Conservation (phyloP, 2,329 filamentous ascomycete species). For the Cryoendolithus antarcticus region DNA sequence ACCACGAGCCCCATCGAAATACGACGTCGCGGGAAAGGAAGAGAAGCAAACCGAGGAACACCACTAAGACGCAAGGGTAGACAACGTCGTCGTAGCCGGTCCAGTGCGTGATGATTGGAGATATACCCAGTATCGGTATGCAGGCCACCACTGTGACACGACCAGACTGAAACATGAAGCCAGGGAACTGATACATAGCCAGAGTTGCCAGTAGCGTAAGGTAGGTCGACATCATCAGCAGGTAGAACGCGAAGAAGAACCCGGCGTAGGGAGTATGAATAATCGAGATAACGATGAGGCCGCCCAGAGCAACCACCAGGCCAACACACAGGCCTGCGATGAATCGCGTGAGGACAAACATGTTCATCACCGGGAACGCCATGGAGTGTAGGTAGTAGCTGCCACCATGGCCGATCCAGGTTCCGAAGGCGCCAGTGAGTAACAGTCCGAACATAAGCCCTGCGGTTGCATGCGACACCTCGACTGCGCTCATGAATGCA, state of each 20-base stretch:
- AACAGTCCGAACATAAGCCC: conserved; percentile 45
- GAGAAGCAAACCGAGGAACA: conserved; percentile 40
- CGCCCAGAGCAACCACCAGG: conserved; percentile 38
- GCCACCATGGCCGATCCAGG: conserved; percentile 51
- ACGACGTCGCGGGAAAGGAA: conserved; percentile 42
- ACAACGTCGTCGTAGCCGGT: conserved; percentile 42
- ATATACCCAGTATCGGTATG: conserved; percentile 44
- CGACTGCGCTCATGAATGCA: conserved; percentile 38
- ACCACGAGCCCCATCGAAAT: conserved; percentile 49
- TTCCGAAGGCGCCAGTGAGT: conserved; percentile 48
- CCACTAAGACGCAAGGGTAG: conserved; percentile 43
- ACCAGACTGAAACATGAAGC: conserved; percentile 45
- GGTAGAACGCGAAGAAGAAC: conserved; percentile 48
- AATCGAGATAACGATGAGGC: conserved; percentile 31
- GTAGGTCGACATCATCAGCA: conserved; percentile 46
- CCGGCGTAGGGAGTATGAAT: conserved; percentile 33
- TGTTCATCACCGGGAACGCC: conserved; percentile 43
- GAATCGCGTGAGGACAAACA: conserved; percentile 42
- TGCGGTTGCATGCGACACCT: conserved; percentile 40
- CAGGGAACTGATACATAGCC: conserved; percentile 35
- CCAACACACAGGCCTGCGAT: conserved; percentile 31
- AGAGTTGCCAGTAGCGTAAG: conserved; percentile 43
- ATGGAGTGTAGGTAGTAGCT: conserved; percentile 49
- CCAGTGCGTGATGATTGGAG: conserved; percentile 44
- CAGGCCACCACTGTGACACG: conserved; percentile 43